Percentiles rank a stretch among this genome's conserved stretches.
phyloP scores from a whole-genome alignment of 306 rosid species.

The Delonix regia region DNA sequence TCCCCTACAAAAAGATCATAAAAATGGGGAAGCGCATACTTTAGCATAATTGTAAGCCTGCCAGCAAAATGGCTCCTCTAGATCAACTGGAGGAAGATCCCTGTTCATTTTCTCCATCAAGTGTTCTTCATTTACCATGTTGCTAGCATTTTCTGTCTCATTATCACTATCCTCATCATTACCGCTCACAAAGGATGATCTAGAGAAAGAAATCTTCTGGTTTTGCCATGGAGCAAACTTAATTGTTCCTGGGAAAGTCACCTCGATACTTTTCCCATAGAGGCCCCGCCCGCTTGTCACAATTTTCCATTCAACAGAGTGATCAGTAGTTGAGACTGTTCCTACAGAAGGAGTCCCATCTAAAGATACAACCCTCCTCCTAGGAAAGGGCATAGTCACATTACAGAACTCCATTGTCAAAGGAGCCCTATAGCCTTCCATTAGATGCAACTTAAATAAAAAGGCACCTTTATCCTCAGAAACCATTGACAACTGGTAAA shows the following conservation, averaged over 20 bases:
- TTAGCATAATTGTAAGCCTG: constrained; percentile 93
- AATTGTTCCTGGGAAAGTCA: constrained; percentile 95
- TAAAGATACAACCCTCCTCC: constrained; percentile 80
- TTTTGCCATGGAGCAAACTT: constrained; percentile 85
- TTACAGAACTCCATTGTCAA: constrained; percentile 88
- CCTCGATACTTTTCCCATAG: constrained; percentile 87
- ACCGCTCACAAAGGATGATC: constrained; percentile 47
- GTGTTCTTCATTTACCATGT: constrained; percentile 78
- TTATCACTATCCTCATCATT: constrained; percentile 80
- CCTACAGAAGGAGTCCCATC: constrained; percentile 97
- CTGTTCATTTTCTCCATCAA: constrained; percentile 87
- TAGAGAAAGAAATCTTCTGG: constrained; percentile 53
- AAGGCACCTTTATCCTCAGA: constrained; percentile 98
- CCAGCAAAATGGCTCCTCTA: constrained; percentile 99
- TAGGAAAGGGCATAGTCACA: constrained; percentile 87
- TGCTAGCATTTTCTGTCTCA: constrained; percentile 73
- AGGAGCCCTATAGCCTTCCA: constrained; percentile 95
- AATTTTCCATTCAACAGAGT: constrained; percentile 94
- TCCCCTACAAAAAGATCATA: constrained; percentile 13
- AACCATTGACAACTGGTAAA: constrained; percentile 95
- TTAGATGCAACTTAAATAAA: constrained; percentile 77
- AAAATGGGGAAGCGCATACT: constrained; percentile 46
- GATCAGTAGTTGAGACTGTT: constrained; percentile 85
- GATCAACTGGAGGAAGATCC: constrained; percentile 92
- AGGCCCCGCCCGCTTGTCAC: constrained; percentile 83